These are phyloP conservation scores for Amaranthus tricolor DNA, from an alignment of 179 eudicot species.

Conservation along the genomic window DNA sequence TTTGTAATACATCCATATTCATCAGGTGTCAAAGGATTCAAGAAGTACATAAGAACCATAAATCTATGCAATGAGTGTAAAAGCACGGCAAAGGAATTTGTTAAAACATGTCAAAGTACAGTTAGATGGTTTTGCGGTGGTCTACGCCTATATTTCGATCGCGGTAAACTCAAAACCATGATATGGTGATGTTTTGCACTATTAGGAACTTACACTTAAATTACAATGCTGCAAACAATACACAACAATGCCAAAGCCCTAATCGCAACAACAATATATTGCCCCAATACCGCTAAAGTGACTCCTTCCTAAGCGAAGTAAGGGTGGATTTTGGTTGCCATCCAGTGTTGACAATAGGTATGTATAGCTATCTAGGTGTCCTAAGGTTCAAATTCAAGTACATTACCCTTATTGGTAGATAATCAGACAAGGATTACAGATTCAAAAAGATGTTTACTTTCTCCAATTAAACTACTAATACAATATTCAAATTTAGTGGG, in stretches of 20 bases:
- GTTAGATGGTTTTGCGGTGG: too few species aligned
- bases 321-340: too few species aligned
- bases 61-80: not conserved
- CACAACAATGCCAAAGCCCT: too few species aligned
- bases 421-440: not conserved
- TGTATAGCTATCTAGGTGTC: not conserved
- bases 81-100: not conserved
- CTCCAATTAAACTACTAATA: not conserved
- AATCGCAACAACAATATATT: too few species aligned
- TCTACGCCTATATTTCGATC: too few species aligned
- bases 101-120: too few species aligned
- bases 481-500: not conserved
- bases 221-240: too few species aligned
- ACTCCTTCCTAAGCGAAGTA: too few species aligned
- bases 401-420: not conserved
- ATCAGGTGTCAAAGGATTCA: slow-evolving; percentile 9
- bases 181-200: too few species aligned
- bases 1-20: slow-evolving; percentile 31
- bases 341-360: not conserved
- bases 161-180: too few species aligned
- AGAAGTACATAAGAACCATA: not conserved
- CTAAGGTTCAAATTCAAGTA: not conserved
- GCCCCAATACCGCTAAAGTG: too few species aligned
- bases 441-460: not conserved
- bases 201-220: too few species aligned